Evolutionary conservation across 2,329 filamentous ascomycete genomes (phyloP).

Genomic region (Cryphonectria naterciae): DNA sequence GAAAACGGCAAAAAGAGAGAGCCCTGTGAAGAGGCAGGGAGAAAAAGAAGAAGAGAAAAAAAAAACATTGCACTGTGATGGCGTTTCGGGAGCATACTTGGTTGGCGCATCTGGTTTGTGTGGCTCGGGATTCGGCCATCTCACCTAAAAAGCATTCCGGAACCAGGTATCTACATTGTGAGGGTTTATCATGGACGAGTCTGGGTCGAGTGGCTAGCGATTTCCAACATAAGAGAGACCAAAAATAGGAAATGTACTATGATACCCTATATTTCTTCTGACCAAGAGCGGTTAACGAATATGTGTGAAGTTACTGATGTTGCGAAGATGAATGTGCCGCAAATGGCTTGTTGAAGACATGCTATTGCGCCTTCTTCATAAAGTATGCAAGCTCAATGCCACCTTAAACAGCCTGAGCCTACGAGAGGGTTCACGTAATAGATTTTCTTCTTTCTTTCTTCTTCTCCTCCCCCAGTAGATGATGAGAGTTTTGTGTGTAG

Average conservation of each 20-base stretch:
- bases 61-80: conserved; percentile 20
- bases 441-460: background rate
- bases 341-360: background rate
- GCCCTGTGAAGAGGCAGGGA: background rate
- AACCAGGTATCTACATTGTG: background rate
- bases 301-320: background rate
- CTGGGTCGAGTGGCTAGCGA: background rate
- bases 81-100: conserved; percentile 14
- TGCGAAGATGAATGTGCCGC: background rate
- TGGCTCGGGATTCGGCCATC: background rate
- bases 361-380: background rate
- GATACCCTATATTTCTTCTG: conserved; percentile 7
- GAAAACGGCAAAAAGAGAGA: background rate
- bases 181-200: background rate
- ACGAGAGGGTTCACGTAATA: background rate
- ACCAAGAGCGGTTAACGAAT: background rate
- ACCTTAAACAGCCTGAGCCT: background rate
- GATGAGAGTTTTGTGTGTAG: background rate
- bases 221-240: background rate
- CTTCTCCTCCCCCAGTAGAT: background rate
- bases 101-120: background rate
- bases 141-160: background rate
- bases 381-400: background rate
- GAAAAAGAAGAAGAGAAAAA: background rate
- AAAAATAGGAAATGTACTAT: background rate